Conservation (phyloP, 306 rosid genomes). For the Prosopis cineraria region DNA sequence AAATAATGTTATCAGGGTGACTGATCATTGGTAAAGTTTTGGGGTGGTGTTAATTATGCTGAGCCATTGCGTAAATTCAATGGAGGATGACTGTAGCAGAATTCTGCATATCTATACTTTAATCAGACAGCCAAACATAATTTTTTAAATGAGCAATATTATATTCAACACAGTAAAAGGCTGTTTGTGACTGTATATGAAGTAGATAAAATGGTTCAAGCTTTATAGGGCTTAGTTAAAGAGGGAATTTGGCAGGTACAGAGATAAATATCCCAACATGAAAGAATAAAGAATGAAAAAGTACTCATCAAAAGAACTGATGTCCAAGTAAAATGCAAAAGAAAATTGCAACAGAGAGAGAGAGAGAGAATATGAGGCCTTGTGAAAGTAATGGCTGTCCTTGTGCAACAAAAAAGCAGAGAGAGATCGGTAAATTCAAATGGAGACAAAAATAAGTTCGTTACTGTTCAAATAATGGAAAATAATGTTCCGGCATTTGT, state of each 20-base stretch:
- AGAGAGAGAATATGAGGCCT: constrained; percentile 35
- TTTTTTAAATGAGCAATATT: neutral
- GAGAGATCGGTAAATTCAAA: constrained; percentile 22
- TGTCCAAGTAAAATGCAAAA: constrained; percentile 31
- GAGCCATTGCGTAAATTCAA: neutral
- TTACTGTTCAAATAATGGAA: constrained; percentile 46
- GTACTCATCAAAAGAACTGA: constrained; percentile 40
- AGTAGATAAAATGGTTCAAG: constrained; percentile 44
- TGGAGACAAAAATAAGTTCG: constrained; percentile 49
- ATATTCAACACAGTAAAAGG: constrained; percentile 65
- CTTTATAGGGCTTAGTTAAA: constrained; percentile 92
- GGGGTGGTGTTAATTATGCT: neutral
- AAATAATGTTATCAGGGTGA: neutral
- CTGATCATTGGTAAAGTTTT: neutral
- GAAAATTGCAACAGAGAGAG: neutral
- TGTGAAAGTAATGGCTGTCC: constrained; percentile 50
- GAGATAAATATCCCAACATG: constrained; percentile 33
- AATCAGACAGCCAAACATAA: neutral
- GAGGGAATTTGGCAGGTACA: constrained; percentile 65
- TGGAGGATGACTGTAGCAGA: constrained; percentile 16
- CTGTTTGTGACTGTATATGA: constrained; percentile 83
- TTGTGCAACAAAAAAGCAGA: constrained; percentile 40
- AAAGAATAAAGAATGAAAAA: constrained; percentile 46
- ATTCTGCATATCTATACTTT: neutral
- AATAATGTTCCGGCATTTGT: constrained; percentile 43